A percentile compares a stretch with the other conserved stretches of the same genome.
phyloP scores from a whole-genome alignment of 2,329 filamentous ascomycete genomes.

The Fusarium caatingaense region DNA sequence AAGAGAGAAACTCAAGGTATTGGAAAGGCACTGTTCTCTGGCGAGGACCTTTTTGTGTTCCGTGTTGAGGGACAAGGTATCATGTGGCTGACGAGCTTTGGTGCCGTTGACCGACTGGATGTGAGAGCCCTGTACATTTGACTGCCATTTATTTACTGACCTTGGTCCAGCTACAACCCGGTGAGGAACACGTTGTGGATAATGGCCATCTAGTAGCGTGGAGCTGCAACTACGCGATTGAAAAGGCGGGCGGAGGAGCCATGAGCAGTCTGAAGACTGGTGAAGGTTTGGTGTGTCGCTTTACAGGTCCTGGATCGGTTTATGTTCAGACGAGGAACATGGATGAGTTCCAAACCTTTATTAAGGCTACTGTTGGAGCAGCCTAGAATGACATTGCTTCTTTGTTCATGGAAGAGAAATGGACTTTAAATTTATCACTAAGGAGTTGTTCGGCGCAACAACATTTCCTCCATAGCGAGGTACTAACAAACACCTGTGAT shows the following conservation, averaged over 20 bases:
- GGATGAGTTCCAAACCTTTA: neutral
- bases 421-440: too few species aligned
- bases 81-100: slow-evolving; percentile 1
- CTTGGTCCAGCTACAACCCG: neutral
- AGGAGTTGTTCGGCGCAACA: too few species aligned
- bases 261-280: neutral
- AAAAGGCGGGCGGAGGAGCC: neutral
- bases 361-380: neutral
- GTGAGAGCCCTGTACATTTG: rapidly evolving
- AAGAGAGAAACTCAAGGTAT: neutral
- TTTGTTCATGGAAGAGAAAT: too few species aligned
- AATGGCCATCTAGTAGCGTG: neutral
- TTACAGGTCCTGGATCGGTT: neutral
- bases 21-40: neutral
- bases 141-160: neutral
- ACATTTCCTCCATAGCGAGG: too few species aligned
- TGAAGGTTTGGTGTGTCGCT: neutral
- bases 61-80: neutral
- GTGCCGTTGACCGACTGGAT: neutral
- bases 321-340: neutral
- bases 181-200: neutral
- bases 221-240: neutral
- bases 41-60: neutral
- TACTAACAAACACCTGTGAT: too few species aligned
- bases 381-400: too few species aligned